A percentile compares a stretch with the other conserved stretches of the same genome.
Evolutionary conservation across 805 yeast genomes (phyloP).

Genomic region (Torulaspora delbrueckii): DNA sequence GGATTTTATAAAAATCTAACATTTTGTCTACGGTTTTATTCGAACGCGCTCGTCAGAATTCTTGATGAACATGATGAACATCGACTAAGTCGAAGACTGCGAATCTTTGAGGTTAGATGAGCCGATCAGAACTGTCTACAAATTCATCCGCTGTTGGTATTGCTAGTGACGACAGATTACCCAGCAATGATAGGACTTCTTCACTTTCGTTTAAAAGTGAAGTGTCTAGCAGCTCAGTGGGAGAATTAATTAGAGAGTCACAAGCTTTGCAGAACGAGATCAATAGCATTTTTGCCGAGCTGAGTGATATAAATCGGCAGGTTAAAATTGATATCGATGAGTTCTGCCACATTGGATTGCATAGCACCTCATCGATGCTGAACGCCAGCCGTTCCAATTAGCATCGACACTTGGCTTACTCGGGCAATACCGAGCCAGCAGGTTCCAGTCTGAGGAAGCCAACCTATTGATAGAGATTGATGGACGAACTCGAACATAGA

Average conservation of each 20-base stretch:
- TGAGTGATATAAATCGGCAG: constrained; percentile 22
- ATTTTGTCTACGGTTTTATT: background rate
- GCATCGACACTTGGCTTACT: background rate
- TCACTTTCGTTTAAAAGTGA: background rate
- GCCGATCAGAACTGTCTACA: background rate
- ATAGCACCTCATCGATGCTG: constrained; percentile 3
- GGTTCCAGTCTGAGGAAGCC: background rate
- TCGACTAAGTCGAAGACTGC: background rate
- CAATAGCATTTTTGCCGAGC: constrained; percentile 15
- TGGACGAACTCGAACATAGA: too few species aligned
- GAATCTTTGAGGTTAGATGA: background rate
- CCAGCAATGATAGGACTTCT: background rate
- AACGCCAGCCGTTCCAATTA: constrained; percentile 1
- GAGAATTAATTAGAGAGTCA: constrained; percentile 11
- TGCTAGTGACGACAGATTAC: background rate
- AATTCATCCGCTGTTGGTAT: background rate
- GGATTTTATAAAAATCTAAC: background rate
- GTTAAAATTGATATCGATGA: constrained; percentile 29
- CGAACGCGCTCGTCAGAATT: background rate
- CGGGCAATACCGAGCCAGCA: background rate
- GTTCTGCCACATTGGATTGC: constrained; percentile 26
- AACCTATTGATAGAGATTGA: too few species aligned
- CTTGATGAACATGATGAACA: background rate
- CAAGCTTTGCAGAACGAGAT: constrained; percentile 27
- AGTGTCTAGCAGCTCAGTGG: background rate